Conservation (phyloP, 139 green algal species). For the Coccomyxa sp. region DNA sequence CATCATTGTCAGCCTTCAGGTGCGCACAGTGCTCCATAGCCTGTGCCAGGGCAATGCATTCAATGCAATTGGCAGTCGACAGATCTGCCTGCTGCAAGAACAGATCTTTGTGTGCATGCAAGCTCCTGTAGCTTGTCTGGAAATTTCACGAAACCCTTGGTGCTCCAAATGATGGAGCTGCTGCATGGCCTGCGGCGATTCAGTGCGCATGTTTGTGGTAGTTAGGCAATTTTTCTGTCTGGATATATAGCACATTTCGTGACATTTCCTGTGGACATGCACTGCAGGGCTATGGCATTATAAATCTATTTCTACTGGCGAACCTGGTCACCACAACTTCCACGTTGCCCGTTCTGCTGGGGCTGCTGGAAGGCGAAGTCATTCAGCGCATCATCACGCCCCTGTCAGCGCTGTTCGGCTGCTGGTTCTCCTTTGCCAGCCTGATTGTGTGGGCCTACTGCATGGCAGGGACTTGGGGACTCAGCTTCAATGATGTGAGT, state of each 20-base stretch:
- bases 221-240: too few relatives aligned
- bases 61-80: too few relatives aligned
- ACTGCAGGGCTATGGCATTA: conserved; percentile 43
- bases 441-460: background rate
- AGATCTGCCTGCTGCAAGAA: too few relatives aligned
- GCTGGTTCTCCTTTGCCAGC: background rate
- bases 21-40: background rate
- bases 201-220: too few relatives aligned
- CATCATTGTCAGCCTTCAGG: conserved; percentile 46
- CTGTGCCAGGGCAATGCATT: too few relatives aligned
- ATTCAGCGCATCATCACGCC: conserved; percentile 5
- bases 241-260: too few relatives aligned
- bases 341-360: conserved; percentile 54
- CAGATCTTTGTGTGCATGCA: too few relatives aligned
- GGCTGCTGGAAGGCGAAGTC: conserved; percentile 18
- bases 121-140: too few relatives aligned
- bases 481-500: background rate
- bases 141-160: too few relatives aligned
- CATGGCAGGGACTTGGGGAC: background rate
- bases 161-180: too few relatives aligned
- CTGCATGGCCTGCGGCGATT: too few relatives aligned
- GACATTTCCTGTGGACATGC: background rate
- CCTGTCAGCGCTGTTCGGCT: conserved; percentile 16
- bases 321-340: conserved; percentile 73
- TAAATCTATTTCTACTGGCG: conserved; percentile 73